Evolutionary conservation across 78 protist genomes (phyloP), one percentile per base, ranked within the genome.

Genomic region (Guillardia theta): DNA sequence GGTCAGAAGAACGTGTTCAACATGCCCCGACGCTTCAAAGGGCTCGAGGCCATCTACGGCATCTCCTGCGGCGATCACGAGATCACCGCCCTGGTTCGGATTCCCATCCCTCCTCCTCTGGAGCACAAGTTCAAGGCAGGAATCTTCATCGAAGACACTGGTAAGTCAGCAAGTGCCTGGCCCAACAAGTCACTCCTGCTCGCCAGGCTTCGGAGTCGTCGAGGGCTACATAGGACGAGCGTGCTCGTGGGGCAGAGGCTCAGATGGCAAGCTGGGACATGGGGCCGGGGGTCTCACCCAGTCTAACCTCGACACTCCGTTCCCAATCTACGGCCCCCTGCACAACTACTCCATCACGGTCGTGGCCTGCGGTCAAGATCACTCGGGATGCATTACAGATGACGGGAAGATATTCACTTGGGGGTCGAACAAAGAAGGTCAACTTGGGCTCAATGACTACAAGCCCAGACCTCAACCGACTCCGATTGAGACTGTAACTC

Each of bases 101-200:
- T 78, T 36, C 90, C 90, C 53, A 43, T 78, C 33, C 43, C 90
- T 1, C 90, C 90, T 22, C 90, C 90, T 36, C 90, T 78, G 43
- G 90, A 78, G 21, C 90, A 78, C 90, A 78, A 37, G 21, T 78
- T 78, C 48, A 78, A 78, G 48, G 90, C 90, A 4, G 90, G 90
- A 18, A 18, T 78, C 15, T 78, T 70, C 6, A 43, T 70, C 41
- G 83, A 70, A 24, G 83, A 70, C 46, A 43, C 83, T 24, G 83
- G n/a, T n/a, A n/a, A n/a, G n/a, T n/a, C n/a, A n/a, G n/a, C n/a
- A n/a, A n/a, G n/a, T n/a, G n/a, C n/a, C n/a, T n/a, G n/a, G n/a
- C n/a, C n/a, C n/a, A n/a, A n/a, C n/a, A n/a, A n/a, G n/a, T n/a
- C n/a, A n/a, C n/a, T n/a, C n/a, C n/a, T n/a, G n/a, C n/a, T n/a